A percentile compares a stretch with the other conserved stretches of the same genome.
phyloP scores from a whole-genome alignment of 352 stramenopile genomes.

The Phytophthora pluvialis region DNA sequence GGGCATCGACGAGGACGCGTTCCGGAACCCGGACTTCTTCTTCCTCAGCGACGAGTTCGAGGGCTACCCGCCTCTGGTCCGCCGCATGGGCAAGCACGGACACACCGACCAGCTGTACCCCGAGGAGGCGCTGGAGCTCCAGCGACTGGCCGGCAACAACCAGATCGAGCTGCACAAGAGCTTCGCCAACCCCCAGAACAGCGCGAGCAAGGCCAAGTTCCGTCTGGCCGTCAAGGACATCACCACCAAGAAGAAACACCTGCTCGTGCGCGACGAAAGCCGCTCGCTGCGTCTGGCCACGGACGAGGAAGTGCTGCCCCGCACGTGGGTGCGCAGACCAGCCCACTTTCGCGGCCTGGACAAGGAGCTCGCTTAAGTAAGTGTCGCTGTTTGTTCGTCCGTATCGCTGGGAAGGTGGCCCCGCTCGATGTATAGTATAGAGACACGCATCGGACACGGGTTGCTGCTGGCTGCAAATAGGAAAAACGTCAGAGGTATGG shows the following conservation, averaged over 20 bases:
- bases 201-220: conserved; percentile 64
- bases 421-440: conserved; percentile 32
- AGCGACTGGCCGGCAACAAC: conserved; percentile 78
- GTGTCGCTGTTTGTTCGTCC: conserved; percentile 29
- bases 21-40: conserved; percentile 88
- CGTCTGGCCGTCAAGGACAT: conserved; percentile 86
- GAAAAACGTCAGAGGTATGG: conserved; percentile 28
- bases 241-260: conserved; percentile 78
- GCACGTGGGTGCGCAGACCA: conserved; percentile 83
- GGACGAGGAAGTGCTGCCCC: conserved; percentile 77
- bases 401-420: conserved; percentile 21
- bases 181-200: conserved; percentile 71
- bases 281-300: conserved; percentile 69
- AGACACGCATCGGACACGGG: conserved; percentile 28
- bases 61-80: conserved; percentile 76
- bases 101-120: conserved; percentile 82
- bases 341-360: conserved; percentile 77
- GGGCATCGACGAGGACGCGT: conserved; percentile 71
- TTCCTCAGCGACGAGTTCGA: conserved; percentile 88
- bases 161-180: conserved; percentile 74
- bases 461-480: conserved; percentile 31
- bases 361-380: conserved; percentile 42
- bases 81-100: conserved; percentile 82
- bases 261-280: conserved; percentile 69
- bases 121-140: conserved; percentile 77